Base-by-base conservation (phyloP, 2,329 filamentous ascomycete species). In the Cephalotrichum gorgonifer region DNA sequence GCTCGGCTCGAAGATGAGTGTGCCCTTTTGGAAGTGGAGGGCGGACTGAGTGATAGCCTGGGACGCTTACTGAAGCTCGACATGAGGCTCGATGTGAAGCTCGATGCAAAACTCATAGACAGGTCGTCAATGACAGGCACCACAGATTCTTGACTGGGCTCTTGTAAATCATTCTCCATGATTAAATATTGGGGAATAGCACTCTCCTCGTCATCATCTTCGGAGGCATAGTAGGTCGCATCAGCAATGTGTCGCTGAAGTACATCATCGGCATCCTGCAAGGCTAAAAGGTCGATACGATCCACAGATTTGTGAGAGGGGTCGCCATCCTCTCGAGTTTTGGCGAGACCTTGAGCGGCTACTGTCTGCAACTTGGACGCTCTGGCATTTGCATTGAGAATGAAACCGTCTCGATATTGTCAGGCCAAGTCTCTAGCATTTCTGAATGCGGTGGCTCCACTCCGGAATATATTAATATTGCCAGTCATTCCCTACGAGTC, bases 391-490 rank as follows among this genome's bases (percentile, higher is more conserved):
- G 60, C 61, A 6, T 49, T 52, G 25, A 51, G 48, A 26, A 69
- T 64, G 39, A 67, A 60, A n/a, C 35, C 43, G 50, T 69, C 60
- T 11, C 70, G 63, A 45, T 68, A 54, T 25, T 56, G 51, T 51
- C 61, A 57, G 4, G 69, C 65, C 53, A 64, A 54, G 42, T 71
- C 65, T 51, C 66, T 57, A 1, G 56, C 54, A 56, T 72, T 71
- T 43, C 68, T 60, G 52, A 68, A 67, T 44, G 64, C 64, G 3
- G 58, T 59, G 8, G 58, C 61, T 17, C 67, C 69, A 48, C 60
- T 14, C 15, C 56, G 43, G 50, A 69, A 72, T 2, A 44, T 55
- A 2, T 67, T 54, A 4, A 44, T 26, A 44, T 54, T 50, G 28
- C 44, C 44, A 0, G 59, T 67, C 55, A 71, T 52, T 3, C 2